Evolutionary conservation across 2,329 filamentous ascomycete species (phyloP).

Genomic region (Ophiostoma novo-ulmi): DNA sequence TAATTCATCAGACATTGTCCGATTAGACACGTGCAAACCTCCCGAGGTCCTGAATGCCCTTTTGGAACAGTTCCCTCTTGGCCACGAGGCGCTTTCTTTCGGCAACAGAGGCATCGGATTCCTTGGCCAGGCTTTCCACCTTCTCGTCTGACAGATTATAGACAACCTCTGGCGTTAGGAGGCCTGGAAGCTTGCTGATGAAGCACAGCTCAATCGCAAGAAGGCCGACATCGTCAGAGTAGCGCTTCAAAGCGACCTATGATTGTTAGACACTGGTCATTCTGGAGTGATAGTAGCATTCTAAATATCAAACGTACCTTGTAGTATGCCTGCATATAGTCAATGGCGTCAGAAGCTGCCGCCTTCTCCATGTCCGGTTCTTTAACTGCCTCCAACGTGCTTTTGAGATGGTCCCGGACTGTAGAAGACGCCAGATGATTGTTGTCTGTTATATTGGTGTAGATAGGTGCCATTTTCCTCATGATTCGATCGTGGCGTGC

Average conservation of each 20-base stretch:
- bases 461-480: background rate
- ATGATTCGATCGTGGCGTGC: background rate
- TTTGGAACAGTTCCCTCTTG: background rate
- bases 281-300: background rate
- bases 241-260: background rate
- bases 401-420: background rate
- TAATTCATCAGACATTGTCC: too few relatives aligned
- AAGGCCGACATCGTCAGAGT: background rate
- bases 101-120: background rate
- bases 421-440: background rate
- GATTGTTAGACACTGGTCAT: background rate
- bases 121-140: background rate
- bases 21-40: background rate
- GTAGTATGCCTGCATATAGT: conserved; percentile 4
- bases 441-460: background rate
- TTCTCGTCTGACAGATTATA: background rate
- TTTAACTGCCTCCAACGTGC: background rate
- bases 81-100: background rate
- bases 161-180: background rate
- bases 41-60: background rate
- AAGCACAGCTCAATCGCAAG: background rate
- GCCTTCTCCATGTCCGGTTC: background rate
- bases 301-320: background rate
- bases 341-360: background rate
- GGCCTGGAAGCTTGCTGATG: background rate